Base-by-base conservation (phyloP, 2,329 filamentous ascomycete species). In the Neofusicoccum sp. region DNA sequence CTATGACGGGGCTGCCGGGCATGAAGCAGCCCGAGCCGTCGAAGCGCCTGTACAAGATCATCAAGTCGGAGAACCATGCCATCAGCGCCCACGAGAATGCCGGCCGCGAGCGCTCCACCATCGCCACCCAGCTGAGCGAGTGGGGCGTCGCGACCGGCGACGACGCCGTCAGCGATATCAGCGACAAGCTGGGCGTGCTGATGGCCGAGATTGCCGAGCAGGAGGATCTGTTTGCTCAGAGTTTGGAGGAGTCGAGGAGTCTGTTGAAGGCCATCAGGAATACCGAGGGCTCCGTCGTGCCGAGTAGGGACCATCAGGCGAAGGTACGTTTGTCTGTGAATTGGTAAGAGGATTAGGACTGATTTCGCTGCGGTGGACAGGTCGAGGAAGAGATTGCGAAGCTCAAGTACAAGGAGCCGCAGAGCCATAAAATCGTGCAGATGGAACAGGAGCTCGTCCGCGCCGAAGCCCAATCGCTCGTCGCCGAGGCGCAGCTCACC, bases 391-490 rank as follows among this genome's bases (percentile, higher is more conserved):
- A 99, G 76, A 96, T 99, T 69, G 87, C 90, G 66, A 90, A 88
- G 77, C 79, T 97, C 68, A 97, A 96, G 82, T 84, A 89, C 76
- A 97, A 95, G 80, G 95, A 98, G 77, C 92, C 93, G 6, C 86
- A 89, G 72, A 96, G 89, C 71, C 82, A 90, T 31, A 90, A 86
- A 73, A 80, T 98, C 60, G 87, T 91, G 36, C 89, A 89, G 24
- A 83, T 98, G 58, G 95, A 99, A 80, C 95, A 99, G 80, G 95
- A 98, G 80, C 86, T 99, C 58, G 93, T 99, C 58, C 84, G 95
- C 66, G 93, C 93, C 26, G 95, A 99, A 81, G 95, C 95, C 3
- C 93, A 98, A 80, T 96, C 91, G 70, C 78, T 99, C 62, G 95
- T 99, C 53, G 95, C 95, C 1, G 95, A 99, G 78, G 95, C 95